phyloP scores from a whole-genome alignment of 1,284 basidiomycete genomes.

The Melampsora americana region DNA sequence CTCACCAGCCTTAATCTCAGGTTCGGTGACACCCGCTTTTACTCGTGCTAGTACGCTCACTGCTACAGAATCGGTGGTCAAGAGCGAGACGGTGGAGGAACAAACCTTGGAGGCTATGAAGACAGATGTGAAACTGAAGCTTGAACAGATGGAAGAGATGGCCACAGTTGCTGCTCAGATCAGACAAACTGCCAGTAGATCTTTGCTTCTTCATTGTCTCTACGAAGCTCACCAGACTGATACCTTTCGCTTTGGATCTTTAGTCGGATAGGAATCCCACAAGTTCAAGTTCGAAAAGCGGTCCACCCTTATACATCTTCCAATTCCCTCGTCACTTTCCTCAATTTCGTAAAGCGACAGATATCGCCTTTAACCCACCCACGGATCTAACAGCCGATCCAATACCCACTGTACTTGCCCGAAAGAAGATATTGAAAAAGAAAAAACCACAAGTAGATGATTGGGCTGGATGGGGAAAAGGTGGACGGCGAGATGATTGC shows the following conservation, averaged over 20 bases:
- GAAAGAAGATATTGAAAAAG: slow-evolving; percentile 22
- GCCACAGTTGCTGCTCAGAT: slow-evolving; percentile 15
- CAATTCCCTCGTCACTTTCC: slow-evolving; percentile 40
- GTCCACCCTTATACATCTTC: slow-evolving; percentile 17
- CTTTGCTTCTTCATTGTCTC: slow-evolving; percentile 1
- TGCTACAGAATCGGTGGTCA: background rate
- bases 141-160: slow-evolving; percentile 34
- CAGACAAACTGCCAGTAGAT: slow-evolving; percentile 1
- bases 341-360: slow-evolving; percentile 9
- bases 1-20: background rate
- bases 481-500: slow-evolving; percentile 14
- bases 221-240: background rate
- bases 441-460: slow-evolving; percentile 39
- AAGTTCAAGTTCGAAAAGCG: background rate
- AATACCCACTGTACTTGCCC: background rate
- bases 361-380: background rate
- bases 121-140: slow-evolving; percentile 18
- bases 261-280: background rate
- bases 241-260: background rate
- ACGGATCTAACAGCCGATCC: background rate
- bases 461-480: slow-evolving; percentile 42
- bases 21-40: background rate
- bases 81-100: background rate
- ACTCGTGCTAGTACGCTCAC: background rate
- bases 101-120: slow-evolving; percentile 5